A percentile compares a stretch with the other conserved stretches of the same genome.
Conservation (phyloP, 495 filamentous ascomycete species). For the Aspergillus hancockii region DNA sequence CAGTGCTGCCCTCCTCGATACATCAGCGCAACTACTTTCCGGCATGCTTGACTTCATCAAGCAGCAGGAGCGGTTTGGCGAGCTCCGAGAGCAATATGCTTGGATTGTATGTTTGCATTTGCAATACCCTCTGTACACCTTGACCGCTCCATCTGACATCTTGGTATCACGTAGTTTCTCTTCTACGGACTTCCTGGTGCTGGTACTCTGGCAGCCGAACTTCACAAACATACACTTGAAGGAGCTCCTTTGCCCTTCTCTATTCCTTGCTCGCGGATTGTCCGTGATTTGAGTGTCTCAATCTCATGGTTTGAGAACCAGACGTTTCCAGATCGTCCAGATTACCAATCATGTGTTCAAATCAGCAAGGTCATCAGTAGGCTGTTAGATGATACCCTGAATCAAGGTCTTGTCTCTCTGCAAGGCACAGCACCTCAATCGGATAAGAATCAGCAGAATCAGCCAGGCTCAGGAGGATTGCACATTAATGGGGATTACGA, state of each 20-base stretch:
- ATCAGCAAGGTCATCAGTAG: conserved; percentile 9
- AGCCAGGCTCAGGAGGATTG: background rate
- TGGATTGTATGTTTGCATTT: background rate
- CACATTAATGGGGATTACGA: background rate
- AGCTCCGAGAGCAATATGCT: background rate
- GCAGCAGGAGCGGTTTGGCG: background rate
- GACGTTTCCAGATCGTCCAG: background rate
- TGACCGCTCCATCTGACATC: background rate
- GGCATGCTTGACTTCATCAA: conserved; percentile 4
- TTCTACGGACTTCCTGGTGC: conserved; percentile 12
- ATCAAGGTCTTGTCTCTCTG: background rate
- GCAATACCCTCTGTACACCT: background rate
- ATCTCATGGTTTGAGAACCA: conserved; percentile 8
- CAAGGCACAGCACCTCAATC: background rate
- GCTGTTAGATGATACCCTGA: background rate
- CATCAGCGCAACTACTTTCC: conserved; percentile 2
- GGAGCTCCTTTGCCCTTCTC: background rate
- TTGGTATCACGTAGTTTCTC: conserved; percentile 3
- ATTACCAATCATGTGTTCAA: conserved; percentile 1
- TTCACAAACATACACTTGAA: background rate
- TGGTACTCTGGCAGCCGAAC: conserved; percentile 8
- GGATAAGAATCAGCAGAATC: background rate
- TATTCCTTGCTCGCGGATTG: background rate
- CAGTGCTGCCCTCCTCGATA: background rate
- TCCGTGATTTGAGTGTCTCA: conserved; percentile 10